Conservation (phyloP, 805 yeast genomes). For the Dipodascopsis tothii region DNA sequence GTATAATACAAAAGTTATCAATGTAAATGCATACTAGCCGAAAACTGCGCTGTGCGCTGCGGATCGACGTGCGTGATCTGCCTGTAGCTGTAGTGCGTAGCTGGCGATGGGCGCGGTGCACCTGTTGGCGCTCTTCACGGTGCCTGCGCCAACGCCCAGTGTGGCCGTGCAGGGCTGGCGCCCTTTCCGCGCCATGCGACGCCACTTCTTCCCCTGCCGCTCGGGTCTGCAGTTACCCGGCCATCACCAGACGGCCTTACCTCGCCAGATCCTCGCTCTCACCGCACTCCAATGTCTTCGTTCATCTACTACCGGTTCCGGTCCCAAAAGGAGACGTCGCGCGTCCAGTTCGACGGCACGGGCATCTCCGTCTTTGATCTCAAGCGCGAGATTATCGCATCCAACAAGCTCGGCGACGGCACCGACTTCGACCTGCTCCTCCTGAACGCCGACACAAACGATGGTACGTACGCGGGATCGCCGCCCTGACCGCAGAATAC, state of each 20-base stretch:
- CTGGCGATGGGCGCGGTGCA: too few species aligned
- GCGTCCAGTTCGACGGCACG: slow-evolving; percentile 89
- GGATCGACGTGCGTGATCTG: too few species aligned
- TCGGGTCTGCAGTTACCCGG: too few species aligned
- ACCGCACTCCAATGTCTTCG: slow-evolving; percentile 87
- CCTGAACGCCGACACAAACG: slow-evolving; percentile 62
- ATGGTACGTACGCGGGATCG: slow-evolving; percentile 27
- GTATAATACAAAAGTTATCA: background rate
- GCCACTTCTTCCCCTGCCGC: too few species aligned
- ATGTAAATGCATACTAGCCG: background rate
- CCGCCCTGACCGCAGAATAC: slow-evolving; percentile 42
- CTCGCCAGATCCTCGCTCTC: too few species aligned
- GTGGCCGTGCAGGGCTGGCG: too few species aligned
- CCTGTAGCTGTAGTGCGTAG: too few species aligned
- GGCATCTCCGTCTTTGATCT: slow-evolving; percentile 92
- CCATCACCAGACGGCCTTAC: too few species aligned
- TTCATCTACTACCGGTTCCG: slow-evolving; percentile 78
- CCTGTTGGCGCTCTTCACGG: too few species aligned
- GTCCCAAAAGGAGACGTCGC: slow-evolving; percentile 71
- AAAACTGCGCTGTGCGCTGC: too few species aligned
- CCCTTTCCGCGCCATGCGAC: too few species aligned
- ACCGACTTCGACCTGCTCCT: slow-evolving; percentile 72
- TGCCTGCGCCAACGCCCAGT: too few species aligned
- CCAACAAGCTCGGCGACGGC: slow-evolving; percentile 75
- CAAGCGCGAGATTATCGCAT: slow-evolving; percentile 78